Conservation (phyloP, 192 early-diverging fungal genomes). For the Piromyces finnis region DNA sequence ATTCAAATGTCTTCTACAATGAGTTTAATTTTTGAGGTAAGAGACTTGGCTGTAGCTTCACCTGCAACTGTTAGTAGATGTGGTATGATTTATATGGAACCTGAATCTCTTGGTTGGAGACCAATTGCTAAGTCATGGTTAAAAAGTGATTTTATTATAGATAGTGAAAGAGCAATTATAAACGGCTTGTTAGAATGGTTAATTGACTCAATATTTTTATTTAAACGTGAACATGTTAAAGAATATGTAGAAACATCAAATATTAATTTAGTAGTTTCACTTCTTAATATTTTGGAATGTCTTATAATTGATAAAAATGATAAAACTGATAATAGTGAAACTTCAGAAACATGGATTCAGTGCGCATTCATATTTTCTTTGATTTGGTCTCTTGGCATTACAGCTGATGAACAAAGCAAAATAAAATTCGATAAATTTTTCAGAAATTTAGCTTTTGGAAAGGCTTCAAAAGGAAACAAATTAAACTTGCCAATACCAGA, state of each 20-base stretch:
- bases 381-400: slow-evolving; percentile 30
- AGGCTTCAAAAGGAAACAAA: slow-evolving; percentile 10
- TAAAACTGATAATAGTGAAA: slow-evolving; percentile 4
- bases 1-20: slow-evolving; percentile 38
- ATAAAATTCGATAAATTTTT: slow-evolving; percentile 19
- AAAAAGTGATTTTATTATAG: slow-evolving; percentile 13
- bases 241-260: slow-evolving; percentile 33
- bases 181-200: slow-evolving; percentile 24
- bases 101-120: slow-evolving; percentile 27
- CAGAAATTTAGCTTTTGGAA: slow-evolving; percentile 2
- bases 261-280: slow-evolving; percentile 22
- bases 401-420: slow-evolving; percentile 21
- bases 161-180: slow-evolving; percentile 17
- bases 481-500: slow-evolving; percentile 18
- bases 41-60: slow-evolving; percentile 37
- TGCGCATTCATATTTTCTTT: slow-evolving; percentile 25
- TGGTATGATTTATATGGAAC: slow-evolving; percentile 48
- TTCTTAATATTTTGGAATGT: slow-evolving; percentile 34
- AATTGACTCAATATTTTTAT: slow-evolving; percentile 16
- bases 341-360: slow-evolving; percentile 27
- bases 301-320: slow-evolving; percentile 16
- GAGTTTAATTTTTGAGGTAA: slow-evolving; percentile 43
- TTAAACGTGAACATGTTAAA: slow-evolving; percentile 20
- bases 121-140: slow-evolving; percentile 33
- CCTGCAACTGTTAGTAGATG: slow-evolving; percentile 47